These are phyloP conservation scores for Berkeleyomyces rouxiae DNA, from an alignment of 2,329 filamentous ascomycete genomes.

Conservation along the genomic window DNA sequence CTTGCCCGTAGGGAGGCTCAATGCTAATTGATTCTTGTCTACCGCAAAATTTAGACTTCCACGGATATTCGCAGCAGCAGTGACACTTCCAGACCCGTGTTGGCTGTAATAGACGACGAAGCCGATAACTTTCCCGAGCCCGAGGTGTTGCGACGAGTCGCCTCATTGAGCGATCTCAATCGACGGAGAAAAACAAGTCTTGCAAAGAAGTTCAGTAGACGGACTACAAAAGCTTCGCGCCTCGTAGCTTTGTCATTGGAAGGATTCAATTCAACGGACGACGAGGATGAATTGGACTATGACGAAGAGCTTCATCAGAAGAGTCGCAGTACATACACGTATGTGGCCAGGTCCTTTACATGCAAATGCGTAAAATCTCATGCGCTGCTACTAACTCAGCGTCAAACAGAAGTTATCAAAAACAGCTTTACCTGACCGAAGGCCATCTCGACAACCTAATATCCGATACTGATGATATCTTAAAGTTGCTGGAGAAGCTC, in stretches of 20 bases:
- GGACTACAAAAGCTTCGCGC: conserved; percentile 9
- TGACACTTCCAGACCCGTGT: conserved; percentile 4
- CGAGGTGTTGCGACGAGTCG: conserved; percentile 46
- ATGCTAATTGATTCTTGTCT: not conserved
- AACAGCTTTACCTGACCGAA: conserved; percentile 67
- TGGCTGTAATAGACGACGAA: conserved; percentile 23
- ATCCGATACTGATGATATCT: conserved; percentile 55
- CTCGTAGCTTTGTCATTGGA: conserved; percentile 8
- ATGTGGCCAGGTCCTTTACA: conserved; percentile 21
- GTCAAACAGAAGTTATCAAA: conserved; percentile 47
- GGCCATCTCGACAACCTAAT: conserved; percentile 68
- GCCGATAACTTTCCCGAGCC: conserved; percentile 48
- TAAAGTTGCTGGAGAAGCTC: conserved; percentile 60
- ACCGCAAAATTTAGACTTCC: conserved; percentile 2
- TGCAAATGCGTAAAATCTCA: not conserved
- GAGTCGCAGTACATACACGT: conserved; percentile 27
- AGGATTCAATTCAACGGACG: conserved; percentile 5
- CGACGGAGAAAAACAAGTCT: not conserved
- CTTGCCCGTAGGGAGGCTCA: not conserved
- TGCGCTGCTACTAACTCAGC: not conserved
- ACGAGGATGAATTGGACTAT: conserved; percentile 29
- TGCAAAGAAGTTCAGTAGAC: not conserved
- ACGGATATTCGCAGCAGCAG: conserved; percentile 1
- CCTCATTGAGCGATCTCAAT: conserved; percentile 31
- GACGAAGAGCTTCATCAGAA: conserved; percentile 41